A percentile compares a stretch with the other conserved stretches of the same genome.
These are phyloP conservation scores for Sclerospora graminicola DNA, from an alignment of 352 stramenopile genomes.

Conservation along the genomic window DNA sequence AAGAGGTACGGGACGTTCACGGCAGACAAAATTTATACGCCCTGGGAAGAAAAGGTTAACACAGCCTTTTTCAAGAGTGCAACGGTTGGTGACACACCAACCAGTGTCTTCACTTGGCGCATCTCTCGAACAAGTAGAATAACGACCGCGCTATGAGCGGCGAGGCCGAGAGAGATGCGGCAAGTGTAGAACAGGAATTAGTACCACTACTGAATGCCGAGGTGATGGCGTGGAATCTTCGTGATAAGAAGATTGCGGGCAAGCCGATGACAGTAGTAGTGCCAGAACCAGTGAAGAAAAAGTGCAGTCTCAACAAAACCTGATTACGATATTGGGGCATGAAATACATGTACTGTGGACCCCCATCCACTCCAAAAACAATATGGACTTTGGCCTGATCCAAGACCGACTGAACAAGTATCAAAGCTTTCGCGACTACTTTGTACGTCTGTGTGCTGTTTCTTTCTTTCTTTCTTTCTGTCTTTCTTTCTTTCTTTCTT, in stretches of 20 bases:
- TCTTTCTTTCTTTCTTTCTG: too few relatives aligned
- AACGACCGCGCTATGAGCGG: constrained; percentile 56
- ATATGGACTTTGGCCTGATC: constrained; percentile 95
- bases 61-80: constrained; percentile 98
- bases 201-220: constrained; percentile 93
- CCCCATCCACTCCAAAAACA: too few relatives aligned
- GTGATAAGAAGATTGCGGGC: too few relatives aligned
- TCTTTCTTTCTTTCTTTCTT: too few relatives aligned
- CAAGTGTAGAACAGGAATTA: too few relatives aligned
- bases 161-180: too few relatives aligned
- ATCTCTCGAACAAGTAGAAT: constrained; percentile 91
- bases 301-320: too few relatives aligned
- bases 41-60: constrained; percentile 94
- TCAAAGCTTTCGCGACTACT: constrained; percentile 61
- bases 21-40: constrained; percentile 90
- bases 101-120: constrained; percentile 89
- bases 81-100: constrained; percentile 96
- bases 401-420: constrained; percentile 70
- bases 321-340: too few relatives aligned
- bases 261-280: too few relatives aligned
- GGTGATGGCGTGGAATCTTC: constrained; percentile 93
- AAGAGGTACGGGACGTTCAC: constrained; percentile 95
- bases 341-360: too few relatives aligned
- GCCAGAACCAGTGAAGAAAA: too few relatives aligned
- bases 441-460: too few relatives aligned